Percentiles rank a stretch among this genome's conserved stretches.
Evolutionary conservation across 805 yeast species (phyloP).

Genomic region (Clavispora asparagi): DNA sequence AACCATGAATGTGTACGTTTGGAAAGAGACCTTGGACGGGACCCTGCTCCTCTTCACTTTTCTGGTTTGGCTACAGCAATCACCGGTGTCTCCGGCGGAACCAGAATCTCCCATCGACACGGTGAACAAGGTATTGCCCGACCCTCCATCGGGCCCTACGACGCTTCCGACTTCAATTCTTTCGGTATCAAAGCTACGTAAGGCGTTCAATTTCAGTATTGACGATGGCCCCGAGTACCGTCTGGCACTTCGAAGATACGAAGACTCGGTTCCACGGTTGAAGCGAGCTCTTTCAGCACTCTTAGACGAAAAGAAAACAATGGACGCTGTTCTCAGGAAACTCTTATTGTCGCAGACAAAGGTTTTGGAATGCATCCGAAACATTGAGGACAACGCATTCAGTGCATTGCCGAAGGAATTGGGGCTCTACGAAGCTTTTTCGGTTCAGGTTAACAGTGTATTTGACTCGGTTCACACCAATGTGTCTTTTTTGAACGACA

Average conservation of each 20-base stretch:
- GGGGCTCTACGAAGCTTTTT: constrained; percentile 23
- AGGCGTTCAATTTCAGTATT: constrained; percentile 28
- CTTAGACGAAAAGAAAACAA: constrained; percentile 26
- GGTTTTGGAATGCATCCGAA: constrained; percentile 20
- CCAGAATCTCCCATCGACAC: constrained; percentile 10
- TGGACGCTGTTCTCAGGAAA: constrained; percentile 24
- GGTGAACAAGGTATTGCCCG: constrained; percentile 1
- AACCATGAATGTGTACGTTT: constrained; percentile 7
- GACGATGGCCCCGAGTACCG: constrained; percentile 44
- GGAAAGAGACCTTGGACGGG: constrained; percentile 4
- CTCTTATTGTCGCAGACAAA: constrained; percentile 14
- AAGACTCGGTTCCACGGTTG: constrained; percentile 24
- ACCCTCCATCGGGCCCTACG: background rate
- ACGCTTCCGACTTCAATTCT: background rate
- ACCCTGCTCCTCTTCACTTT: constrained; percentile 2
- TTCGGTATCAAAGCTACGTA: constrained; percentile 13
- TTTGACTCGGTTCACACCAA: constrained; percentile 32
- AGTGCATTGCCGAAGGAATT: constrained; percentile 18
- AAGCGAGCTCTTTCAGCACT: constrained; percentile 19
- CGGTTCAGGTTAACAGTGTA: constrained; percentile 17
- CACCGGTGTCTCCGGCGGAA: background rate
- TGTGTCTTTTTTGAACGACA: constrained; percentile 21
- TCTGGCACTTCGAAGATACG: constrained; percentile 26
- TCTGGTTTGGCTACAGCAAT: constrained; percentile 3
- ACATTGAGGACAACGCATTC: constrained; percentile 21